Evolutionary conservation across 176 grass and related monocot genomes (phyloP).

Genomic region (Hsuehochloa calcarea): DNA sequence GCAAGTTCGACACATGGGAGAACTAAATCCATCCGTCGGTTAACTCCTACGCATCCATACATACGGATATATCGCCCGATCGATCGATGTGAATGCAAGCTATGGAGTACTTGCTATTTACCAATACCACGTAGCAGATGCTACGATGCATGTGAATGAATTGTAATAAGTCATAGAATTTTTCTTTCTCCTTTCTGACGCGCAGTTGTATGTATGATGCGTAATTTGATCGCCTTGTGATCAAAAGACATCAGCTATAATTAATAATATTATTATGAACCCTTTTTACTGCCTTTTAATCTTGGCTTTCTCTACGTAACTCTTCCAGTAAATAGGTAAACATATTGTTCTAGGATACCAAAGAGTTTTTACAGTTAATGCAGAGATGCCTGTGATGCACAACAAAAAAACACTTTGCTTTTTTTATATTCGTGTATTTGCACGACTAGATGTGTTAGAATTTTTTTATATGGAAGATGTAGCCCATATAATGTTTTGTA

Average conservation of each 20-base stretch:
- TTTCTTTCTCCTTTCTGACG: conserved; percentile 28
- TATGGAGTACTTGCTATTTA: conserved; percentile 5
- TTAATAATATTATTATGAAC: conserved; percentile 24
- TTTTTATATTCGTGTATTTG: too few species aligned
- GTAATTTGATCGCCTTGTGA: conserved; percentile 39
- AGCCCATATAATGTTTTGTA: too few species aligned
- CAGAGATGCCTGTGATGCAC: too few species aligned
- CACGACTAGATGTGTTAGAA: too few species aligned
- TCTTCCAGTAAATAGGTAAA: too few species aligned
- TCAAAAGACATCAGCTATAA: conserved; percentile 38
- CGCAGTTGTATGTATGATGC: conserved; percentile 32
- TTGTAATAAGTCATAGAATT: conserved; percentile 4
- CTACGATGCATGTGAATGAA: conserved; percentile 7
- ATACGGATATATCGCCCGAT: not conserved
- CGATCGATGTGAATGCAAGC: not conserved
- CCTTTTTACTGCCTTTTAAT: not conserved
- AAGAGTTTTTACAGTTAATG: too few species aligned
- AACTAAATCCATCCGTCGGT: conserved; percentile 4
- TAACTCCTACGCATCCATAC: not conserved
- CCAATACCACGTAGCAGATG: conserved; percentile 3
- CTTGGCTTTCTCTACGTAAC: not conserved
- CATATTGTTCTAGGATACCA: too few species aligned
- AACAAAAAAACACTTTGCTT: too few species aligned
- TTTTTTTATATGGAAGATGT: too few species aligned
- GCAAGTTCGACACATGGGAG: conserved; percentile 65